Evolutionary conservation across 495 filamentous ascomycete genomes (phyloP), one percentile per base, ranked within the genome.

Genomic region (Penicillium longicatenatum): DNA sequence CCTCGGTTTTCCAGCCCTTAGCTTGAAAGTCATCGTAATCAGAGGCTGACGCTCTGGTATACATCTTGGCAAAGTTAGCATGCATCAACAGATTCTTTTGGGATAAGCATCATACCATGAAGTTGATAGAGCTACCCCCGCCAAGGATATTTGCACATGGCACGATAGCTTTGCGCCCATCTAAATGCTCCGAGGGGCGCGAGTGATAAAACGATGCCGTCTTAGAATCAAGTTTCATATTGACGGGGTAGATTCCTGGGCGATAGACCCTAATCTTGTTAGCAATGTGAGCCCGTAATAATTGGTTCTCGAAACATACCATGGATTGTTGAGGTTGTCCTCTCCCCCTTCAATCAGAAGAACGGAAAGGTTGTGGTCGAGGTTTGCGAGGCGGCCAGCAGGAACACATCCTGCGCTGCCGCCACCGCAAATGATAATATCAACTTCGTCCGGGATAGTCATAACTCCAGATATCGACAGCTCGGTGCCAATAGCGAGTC

Each of bases 1-100:
- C 88, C 63, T 92, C 83, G 10, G 89, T 91, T 6, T 81, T 85
- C 90, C 89, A 93, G 17, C 90, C 89, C 59, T 91, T 85, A 20
- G 88, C 83, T 57, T 91, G 85, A 68, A 91, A 94, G 69, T 92
- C 89, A 67, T 94, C 90, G 57, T 92, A 93, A 69, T 92, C 90
- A 0, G 86, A 89, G 14, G 87, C 88, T 4, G 85, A 89, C n/a
- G 89, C 89, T 52, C 89, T 78, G 41, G 89, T 92, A 75, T 92
- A 93, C 89, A 92, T 93, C 87, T 89, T 49, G 24, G 2, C 20
- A 16, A 43, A 1, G 22, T 48, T 33, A 31, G 47, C 26, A 16
- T 37, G 52, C 8, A 48, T 48, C 42, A 44, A 44, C 3, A 22
- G 4, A 35, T 12, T 11, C 8, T 14, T 3, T 16, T 9, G 21